Evolutionary conservation across 805 yeast species (phyloP).

Genomic region (Sungouiella thailandica): DNA sequence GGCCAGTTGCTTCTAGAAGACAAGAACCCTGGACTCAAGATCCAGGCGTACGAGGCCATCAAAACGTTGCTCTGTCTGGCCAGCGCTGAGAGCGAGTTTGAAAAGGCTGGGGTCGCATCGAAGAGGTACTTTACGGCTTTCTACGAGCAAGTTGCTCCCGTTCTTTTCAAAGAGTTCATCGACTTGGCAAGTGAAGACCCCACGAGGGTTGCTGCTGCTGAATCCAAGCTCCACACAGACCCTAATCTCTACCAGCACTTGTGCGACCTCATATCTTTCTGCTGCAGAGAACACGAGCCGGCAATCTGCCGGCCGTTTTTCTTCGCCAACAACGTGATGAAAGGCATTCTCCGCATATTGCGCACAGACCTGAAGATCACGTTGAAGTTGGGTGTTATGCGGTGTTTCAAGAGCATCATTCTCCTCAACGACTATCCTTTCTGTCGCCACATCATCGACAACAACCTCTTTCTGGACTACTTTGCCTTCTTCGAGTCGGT

Average conservation of each 20-base stretch:
- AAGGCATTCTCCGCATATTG: constrained; percentile 51
- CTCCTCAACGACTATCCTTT: constrained; percentile 59
- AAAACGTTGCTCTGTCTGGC: constrained; percentile 64
- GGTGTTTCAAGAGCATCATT: constrained; percentile 64
- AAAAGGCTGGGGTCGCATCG: constrained; percentile 19
- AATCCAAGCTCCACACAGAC: constrained; percentile 19
- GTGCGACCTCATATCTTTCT: constrained; percentile 67
- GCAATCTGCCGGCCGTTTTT: constrained; percentile 57
- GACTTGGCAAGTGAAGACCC: constrained; percentile 17
- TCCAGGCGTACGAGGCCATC: constrained; percentile 81
- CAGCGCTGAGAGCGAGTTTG: constrained; percentile 8
- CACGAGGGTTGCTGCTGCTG: constrained; percentile 2
- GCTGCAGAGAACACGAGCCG: constrained; percentile 60
- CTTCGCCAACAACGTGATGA: constrained; percentile 51
- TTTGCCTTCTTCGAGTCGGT: constrained; percentile 47
- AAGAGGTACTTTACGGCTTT: constrained; percentile 51
- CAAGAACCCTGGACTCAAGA: constrained; percentile 63
- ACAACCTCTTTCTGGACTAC: constrained; percentile 46
- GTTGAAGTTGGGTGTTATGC: constrained; percentile 59
- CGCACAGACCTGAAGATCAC: constrained; percentile 40
- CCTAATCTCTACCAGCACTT: constrained; percentile 49
- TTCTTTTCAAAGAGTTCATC: constrained; percentile 46
- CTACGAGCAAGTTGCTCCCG: constrained; percentile 58
- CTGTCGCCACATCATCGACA: constrained; percentile 50
- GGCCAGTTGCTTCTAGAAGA: constrained; percentile 60